These are phyloP conservation scores for Pleurotus tuoliensis DNA, from an alignment of 768 basidiomycete species.

Conservation along the genomic window DNA sequence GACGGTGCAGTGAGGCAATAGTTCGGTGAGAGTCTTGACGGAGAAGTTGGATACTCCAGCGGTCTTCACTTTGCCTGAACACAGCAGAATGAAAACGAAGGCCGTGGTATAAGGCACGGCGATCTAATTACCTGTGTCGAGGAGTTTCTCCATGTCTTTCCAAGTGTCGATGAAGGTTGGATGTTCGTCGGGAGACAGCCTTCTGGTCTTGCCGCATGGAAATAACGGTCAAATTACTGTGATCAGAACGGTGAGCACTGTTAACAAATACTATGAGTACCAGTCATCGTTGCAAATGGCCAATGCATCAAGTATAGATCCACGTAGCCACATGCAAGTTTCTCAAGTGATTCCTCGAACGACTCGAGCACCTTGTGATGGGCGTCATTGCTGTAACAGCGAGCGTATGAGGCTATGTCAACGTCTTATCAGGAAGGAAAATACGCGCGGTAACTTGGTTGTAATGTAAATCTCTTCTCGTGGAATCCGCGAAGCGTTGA, in stretches of 20 bases:
- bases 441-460: constrained; percentile 1
- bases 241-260: not conserved
- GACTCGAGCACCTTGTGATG: constrained; percentile 30
- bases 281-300: constrained; percentile 13
- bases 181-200: constrained; percentile 15
- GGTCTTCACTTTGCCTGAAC: constrained; percentile 35
- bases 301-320: constrained; percentile 33
- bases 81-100: not conserved
- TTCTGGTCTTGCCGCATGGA: constrained; percentile 5
- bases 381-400: constrained; percentile 14
- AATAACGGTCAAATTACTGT: not conserved
- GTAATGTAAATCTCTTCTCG: constrained; percentile 5
- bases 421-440: not conserved
- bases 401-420: not conserved
- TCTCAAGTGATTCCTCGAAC: constrained; percentile 32
- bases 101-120: not conserved
- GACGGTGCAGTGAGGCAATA: constrained; percentile 41
- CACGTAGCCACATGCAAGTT: constrained; percentile 36
- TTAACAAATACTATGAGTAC: not conserved
- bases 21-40: constrained; percentile 34
- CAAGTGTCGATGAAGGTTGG: constrained; percentile 22
- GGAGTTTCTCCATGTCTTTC: constrained; percentile 22
- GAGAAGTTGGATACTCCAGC: constrained; percentile 60
- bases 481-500: not conserved
- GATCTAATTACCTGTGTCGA: constrained; percentile 9